A percentile compares a stretch with the other conserved stretches of the same genome.
These are phyloP conservation scores for Macrolepiota albuminosa DNA, from an alignment of 768 basidiomycete genomes.

Conservation along the genomic window DNA sequence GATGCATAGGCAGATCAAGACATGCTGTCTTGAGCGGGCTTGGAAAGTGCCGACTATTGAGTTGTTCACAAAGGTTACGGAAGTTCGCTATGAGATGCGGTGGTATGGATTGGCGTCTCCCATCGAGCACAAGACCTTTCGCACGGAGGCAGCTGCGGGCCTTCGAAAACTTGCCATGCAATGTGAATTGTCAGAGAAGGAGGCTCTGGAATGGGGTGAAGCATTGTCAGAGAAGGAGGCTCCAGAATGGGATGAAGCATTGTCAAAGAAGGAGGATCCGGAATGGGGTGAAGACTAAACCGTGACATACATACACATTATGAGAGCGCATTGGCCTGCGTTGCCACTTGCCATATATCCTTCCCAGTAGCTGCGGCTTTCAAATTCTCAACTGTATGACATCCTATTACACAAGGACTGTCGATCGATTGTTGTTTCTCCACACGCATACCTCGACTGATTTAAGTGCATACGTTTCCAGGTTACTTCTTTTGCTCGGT, in stretches of 20 bases:
- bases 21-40: constrained; percentile 6
- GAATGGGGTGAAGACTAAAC: neutral
- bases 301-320: no score
- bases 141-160: neutral
- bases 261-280: neutral
- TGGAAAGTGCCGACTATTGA: constrained; percentile 10
- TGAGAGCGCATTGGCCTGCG: no score
- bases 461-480: no score
- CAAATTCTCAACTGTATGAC: no score
- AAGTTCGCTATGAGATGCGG: neutral
- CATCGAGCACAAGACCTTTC: neutral
- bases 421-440: no score
- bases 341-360: neutral
- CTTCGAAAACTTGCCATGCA: constrained; percentile 7
- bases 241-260: neutral
- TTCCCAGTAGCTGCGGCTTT: neutral
- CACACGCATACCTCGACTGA: no score
- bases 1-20: constrained; percentile 14
- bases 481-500: no score
- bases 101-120: neutral
- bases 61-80: constrained; percentile 5
- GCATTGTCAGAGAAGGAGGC: constrained; percentile 9
- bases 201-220: constrained; percentile 5
- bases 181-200: constrained; percentile 15
- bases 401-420: no score